These are phyloP conservation scores for Saccharum officinarum DNA, from an alignment of 176 grass and related monocot genomes.

Conservation along the genomic window DNA sequence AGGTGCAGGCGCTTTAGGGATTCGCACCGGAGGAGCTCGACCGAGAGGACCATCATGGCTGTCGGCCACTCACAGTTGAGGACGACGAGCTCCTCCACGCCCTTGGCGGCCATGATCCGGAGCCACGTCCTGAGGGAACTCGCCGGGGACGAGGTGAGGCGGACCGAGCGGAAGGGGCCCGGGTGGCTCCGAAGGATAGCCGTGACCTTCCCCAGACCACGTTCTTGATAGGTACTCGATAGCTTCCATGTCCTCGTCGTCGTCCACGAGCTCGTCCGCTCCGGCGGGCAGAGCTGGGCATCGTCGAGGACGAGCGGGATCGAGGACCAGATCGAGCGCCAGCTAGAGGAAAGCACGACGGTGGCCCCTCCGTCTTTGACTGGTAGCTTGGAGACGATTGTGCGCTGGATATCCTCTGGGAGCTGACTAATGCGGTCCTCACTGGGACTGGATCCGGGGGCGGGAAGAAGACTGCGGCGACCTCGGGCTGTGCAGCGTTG, in stretches of 20 bases:
- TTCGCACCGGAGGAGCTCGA: neutral
- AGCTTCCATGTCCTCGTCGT: neutral
- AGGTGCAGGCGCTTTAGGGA: neutral
- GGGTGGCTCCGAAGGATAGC: neutral
- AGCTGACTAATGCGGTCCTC: neutral
- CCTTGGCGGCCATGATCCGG: neutral
- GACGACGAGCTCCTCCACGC: neutral
- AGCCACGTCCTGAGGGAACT: neutral
- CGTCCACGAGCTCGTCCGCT: neutral
- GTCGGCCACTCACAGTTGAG: neutral
- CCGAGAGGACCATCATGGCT: neutral
- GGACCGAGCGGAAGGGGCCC: neutral
- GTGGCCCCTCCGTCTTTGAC: neutral
- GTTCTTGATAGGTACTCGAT: neutral
- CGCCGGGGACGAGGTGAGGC: neutral
- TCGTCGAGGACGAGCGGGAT: neutral
- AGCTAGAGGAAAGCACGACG: neutral
- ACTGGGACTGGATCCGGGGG: neutral
- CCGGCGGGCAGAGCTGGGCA: neutral
- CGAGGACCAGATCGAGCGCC: neutral
- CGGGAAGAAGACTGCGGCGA: neutral
- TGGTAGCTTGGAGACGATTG: neutral
- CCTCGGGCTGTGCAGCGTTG: neutral
- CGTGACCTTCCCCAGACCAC: neutral
- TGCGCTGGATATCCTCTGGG: neutral